Evolutionary conservation across 345 rosid genomes (phyloP), one percentile per base, ranked within the genome.

Genomic region (Salix exigua): DNA sequence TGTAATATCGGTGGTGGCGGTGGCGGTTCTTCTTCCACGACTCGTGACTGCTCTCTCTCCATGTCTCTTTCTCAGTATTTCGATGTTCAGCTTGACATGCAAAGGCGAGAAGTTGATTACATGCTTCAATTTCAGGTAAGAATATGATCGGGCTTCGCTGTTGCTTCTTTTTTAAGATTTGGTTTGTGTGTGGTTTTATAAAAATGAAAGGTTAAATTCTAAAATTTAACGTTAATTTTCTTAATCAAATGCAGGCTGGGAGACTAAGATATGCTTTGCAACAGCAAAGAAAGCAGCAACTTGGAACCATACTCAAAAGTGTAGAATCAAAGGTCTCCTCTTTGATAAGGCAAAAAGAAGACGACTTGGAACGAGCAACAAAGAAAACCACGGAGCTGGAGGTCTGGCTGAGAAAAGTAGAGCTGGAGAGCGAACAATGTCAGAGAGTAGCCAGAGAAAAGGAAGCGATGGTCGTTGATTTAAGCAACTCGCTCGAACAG

Each of bases 391-490:
- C 82, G 81, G 95, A 92, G 70, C 88, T 92, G 1, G 89, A 94
- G 63, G 82, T 77, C 76, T 69, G 85, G 40, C 66, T 94, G 78
- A 78, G 73, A 55, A 92, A 70, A 75, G 79, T 87, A 40, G 89
- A 91, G 79, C 76, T 69, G 76, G 97, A 91, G 85, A 86, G 68
- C 17, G 92, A 82, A 21, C 77, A 86, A 4, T 92, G 94, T 97
- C 90, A 88, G 76, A 87, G 84, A 72, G 31, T 82, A 58, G 94
- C 97, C 1, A 85, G 73, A 2, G 90, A 87, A 71, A 88, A 88
- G 13, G 95, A 88, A 73, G 91, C 87, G 6, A 77, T 86, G 88
- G 92, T 85, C 11, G 31, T 73, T 0, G 74, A 87, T 25, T 84
- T 94, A 0, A 87, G 78, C 82, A 84, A 81, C 64, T 60, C 86